Percentiles rank a stretch among this genome's conserved stretches.
These are phyloP conservation scores for Geotrichum ghanense DNA, from an alignment of 805 yeast genomes.

Conservation along the genomic window DNA sequence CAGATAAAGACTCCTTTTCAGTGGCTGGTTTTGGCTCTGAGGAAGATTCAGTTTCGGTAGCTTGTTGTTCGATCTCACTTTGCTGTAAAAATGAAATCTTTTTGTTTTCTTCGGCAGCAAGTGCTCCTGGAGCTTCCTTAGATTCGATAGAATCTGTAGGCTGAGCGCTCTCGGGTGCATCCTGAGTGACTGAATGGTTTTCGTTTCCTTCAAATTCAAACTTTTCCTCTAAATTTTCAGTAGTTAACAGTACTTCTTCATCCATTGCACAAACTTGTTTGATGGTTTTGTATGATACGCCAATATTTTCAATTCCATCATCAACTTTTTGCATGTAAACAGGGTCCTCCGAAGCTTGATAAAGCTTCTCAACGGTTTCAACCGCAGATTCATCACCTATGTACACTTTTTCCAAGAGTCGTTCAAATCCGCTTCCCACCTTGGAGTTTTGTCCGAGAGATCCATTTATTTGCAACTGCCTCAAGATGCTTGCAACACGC, in stretches of 20 bases:
- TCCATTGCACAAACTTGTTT: neutral
- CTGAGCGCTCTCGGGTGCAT: too few relatives aligned
- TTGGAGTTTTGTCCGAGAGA: constrained; percentile 8
- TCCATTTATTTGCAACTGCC: constrained; percentile 15
- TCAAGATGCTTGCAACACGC: constrained; percentile 24
- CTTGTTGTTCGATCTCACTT: too few relatives aligned
- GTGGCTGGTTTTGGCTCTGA: too few relatives aligned
- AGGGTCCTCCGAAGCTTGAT: constrained; percentile 17
- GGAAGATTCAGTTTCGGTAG: too few relatives aligned
- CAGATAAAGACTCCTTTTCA: too few relatives aligned
- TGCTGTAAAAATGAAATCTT: too few relatives aligned
- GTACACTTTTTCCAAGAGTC: constrained; percentile 21
- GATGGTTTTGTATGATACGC: neutral
- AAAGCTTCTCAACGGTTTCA: constrained; percentile 21
- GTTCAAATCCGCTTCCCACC: constrained; percentile 22
- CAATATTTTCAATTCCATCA: neutral
- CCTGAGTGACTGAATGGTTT: neutral
- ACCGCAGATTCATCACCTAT: constrained; percentile 24
- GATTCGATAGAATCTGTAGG: too few relatives aligned
- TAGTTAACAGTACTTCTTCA: neutral
- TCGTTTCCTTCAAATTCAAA: neutral
- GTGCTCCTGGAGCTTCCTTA: too few relatives aligned
- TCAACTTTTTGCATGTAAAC: constrained; percentile 14
- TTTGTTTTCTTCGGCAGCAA: too few relatives aligned
- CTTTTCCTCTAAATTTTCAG: neutral